Evolutionary conservation across 2,329 filamentous ascomycete species (phyloP), one percentile per base, ranked within the genome.

Genomic region (Stagonosporopsis vannaccii): DNA sequence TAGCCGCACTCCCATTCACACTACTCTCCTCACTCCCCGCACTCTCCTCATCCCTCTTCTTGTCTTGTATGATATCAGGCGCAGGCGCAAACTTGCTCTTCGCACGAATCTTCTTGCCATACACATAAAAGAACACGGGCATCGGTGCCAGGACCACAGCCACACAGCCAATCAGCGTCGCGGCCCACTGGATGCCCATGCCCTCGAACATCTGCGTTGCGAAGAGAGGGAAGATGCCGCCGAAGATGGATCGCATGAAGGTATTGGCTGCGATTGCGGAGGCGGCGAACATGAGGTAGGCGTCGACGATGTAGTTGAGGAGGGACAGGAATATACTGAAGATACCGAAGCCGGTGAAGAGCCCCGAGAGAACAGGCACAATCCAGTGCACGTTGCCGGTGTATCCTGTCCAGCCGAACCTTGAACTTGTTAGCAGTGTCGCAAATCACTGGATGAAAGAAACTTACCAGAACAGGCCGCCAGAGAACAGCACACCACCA

Each of bases 251-350:
- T 17, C 82, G 76, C 62, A 83, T 75, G 66, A 85, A 82, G 0
- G 82, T 85, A 59, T 85, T 85, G 6, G 81, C 83, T 8, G 83
- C 82, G 35, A 85, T 81, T 15, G 82, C 82, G 1, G 80, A 81
- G 11, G 82, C 81, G 13, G 82, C 81, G 59, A 79, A 80, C 74
- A 85, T 84, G 40, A 86, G 76, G 60, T 86, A 86, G 0, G 83
- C 80, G 61, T 86, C 84, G 45, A 86, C 83, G 15, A 87, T 74
- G 63, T 87, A 87, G 64, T 86, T 86, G 57, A 86, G 78, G 13
- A 80, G 72, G 47, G 82, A 81, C 11, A 87, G 76, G 73, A 87
- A 87, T 57, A 87, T 85, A 26, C 78, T 76, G 63, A 86, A 76
- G 33, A 87, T 79, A 11, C 84, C 84, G 58, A 85, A 85, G 2